Base-by-base conservation (phyloP, 139 green algal species). In the Closterium sp. region DNA sequence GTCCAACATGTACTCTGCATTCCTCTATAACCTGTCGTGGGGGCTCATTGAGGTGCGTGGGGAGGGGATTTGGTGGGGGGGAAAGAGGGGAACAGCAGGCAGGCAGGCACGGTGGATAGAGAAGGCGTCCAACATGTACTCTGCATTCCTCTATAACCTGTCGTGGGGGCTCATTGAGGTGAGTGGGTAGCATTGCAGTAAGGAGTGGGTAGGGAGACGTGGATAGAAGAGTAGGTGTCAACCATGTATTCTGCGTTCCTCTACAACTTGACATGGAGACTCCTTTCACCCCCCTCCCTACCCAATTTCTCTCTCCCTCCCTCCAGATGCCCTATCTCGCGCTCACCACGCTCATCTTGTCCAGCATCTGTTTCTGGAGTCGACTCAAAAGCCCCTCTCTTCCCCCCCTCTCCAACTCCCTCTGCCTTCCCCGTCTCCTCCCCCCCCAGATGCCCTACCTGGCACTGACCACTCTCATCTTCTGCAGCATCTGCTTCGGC, bases 11-110 rank as follows among this genome's bases (percentile, higher is more conserved):
- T 94, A 94, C 73, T 89, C 91, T 17, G n/a, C 42, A 3, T 45
- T 50, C 31, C 31, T 94, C 32, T 94, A 94, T 42, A 88, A 92
- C 79, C 6, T 94, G 30, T 94, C 91, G 9, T 94, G 91, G 91
- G 90, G 90, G 3, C 30, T 93, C 28, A 28, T 50, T 85, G 90
- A 93, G 90, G 90, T 93, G 31, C 9, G 89, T 86, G 31, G 86
- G 30, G 86, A 50, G 38, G 38, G 38, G 38, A 50, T 7, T 7
- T 38, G 32, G 3, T 2, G 2, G 32, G 32, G 32, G 32, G 3
- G 32, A 3, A 38, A 3, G 32, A 3, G 2, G 3, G 3, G 32
- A 38, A 3, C 32, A 38, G 32, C 32, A 38, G 32, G n/a, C n/a
- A n/a, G n/a, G n/a, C n/a, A n/a, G n/a, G n/a, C n/a, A n/a, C n/a